Conservation (phyloP, 2,329 filamentous ascomycete species). For the Ophiostoma perfectum region DNA sequence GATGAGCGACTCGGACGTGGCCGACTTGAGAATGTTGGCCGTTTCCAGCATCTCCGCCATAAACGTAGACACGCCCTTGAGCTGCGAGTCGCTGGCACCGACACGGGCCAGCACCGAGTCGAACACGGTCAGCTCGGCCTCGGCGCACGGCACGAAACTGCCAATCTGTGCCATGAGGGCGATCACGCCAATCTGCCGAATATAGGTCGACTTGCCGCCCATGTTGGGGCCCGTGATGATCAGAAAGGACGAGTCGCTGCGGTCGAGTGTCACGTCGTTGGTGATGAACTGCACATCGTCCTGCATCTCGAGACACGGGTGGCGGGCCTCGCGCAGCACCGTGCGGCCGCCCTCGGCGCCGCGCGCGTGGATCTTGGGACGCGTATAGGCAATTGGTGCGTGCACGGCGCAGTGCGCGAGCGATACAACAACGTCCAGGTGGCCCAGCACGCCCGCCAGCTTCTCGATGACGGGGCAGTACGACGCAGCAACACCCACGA, state of each 20-base stretch:
- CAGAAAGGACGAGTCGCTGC: constrained; percentile 78
- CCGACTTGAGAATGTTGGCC: constrained; percentile 95
- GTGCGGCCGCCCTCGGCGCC: constrained; percentile 75
- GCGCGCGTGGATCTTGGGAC: constrained; percentile 82
- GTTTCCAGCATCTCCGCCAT: constrained; percentile 99
- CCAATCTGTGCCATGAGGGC: constrained; percentile 96
- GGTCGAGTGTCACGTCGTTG: constrained; percentile 80
- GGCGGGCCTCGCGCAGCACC: constrained; percentile 82
- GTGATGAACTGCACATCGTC: constrained; percentile 98
- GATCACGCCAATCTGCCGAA: constrained; percentile 93
- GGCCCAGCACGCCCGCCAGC: constrained; percentile 79
- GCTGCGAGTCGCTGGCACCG: constrained; percentile 89
- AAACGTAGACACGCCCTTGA: constrained; percentile 97
- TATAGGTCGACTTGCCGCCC: constrained; percentile 98
- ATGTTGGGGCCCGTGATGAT: constrained; percentile 98
- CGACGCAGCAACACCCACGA: constrained; percentile 86
- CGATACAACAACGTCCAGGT: constrained; percentile 90
- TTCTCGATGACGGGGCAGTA: constrained; percentile 91
- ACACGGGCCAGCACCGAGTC: constrained; percentile 95
- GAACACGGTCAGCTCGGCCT: constrained; percentile 90
- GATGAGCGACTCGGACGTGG: constrained; percentile 89
- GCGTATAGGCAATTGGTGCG: constrained; percentile 84
- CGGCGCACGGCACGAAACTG: constrained; percentile 87
- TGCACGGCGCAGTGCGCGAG: constrained; percentile 92
- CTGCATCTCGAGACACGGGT: constrained; percentile 98